Conservation (phyloP, 2,329 filamentous ascomycete genomes). For the Aspergillus aculeatus region DNA sequence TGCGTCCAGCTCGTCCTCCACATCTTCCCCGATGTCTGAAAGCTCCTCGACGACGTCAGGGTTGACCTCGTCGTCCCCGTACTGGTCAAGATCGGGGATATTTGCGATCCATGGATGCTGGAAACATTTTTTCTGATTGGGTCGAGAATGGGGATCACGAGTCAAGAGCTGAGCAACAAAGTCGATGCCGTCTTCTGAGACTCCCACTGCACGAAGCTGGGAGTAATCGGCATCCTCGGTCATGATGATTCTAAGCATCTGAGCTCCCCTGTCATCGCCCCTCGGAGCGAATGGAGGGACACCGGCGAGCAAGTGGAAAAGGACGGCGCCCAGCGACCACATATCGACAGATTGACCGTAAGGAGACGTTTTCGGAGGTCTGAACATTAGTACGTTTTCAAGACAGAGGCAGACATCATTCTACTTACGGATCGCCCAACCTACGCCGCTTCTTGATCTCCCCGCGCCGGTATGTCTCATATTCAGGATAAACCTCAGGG, state of each 20-base stretch:
- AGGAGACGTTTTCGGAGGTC: conserved; percentile 54
- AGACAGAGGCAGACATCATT: neutral
- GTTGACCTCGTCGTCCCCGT: conserved; percentile 62
- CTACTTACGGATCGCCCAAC: conserved; percentile 45
- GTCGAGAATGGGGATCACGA: conserved; percentile 73
- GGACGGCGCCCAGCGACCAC: conserved; percentile 91
- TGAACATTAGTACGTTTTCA: conserved; percentile 27
- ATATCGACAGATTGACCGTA: conserved; percentile 94
- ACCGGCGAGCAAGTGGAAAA: conserved; percentile 81
- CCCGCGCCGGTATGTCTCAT: conserved; percentile 62
- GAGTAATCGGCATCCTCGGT: conserved; percentile 66
- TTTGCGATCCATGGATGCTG: conserved; percentile 70
- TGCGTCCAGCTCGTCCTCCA: conserved; percentile 49
- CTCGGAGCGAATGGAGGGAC: conserved; percentile 78
- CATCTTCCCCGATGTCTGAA: conserved; percentile 39
- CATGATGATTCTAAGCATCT: conserved; percentile 82
- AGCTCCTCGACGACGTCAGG: conserved; percentile 43
- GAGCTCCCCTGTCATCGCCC: conserved; percentile 71
- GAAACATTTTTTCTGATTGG: conserved; percentile 69
- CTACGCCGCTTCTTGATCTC: conserved; percentile 64
- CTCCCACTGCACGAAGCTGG: conserved; percentile 57
- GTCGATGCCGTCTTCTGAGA: conserved; percentile 69
- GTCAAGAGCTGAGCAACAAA: conserved; percentile 79
- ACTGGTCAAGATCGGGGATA: conserved; percentile 57
- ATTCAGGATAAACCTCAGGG: conserved; percentile 90